Evolutionary conservation across 139 green algal species (phyloP).

Genomic region (Chlorella vulgaris): DNA sequence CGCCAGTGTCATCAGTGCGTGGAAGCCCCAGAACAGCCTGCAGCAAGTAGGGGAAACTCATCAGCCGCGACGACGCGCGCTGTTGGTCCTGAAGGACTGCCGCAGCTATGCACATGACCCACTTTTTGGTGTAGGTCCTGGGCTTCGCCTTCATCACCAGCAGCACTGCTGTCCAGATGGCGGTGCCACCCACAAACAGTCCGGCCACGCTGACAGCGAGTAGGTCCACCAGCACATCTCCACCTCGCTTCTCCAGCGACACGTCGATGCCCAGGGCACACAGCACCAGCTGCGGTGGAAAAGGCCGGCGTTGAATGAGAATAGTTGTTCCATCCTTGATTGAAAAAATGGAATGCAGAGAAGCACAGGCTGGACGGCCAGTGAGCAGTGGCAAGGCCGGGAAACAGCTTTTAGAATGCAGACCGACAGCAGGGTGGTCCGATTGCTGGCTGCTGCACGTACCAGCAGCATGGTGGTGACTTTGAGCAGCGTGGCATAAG

Average conservation of each 20-base stretch:
- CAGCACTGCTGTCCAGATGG: not conserved
- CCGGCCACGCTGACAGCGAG: slow-evolving; percentile 36
- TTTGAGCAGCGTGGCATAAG: slow-evolving; percentile 38
- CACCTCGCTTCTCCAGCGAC: slow-evolving; percentile 23
- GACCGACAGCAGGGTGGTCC: too few relatives aligned
- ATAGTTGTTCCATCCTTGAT: not conserved
- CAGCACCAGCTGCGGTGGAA: slow-evolving; percentile 35
- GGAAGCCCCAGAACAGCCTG: slow-evolving; percentile 2
- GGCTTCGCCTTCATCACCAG: not conserved
- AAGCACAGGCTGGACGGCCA: too few relatives aligned
- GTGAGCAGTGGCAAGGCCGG: too few relatives aligned
- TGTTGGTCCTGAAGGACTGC: too few relatives aligned
- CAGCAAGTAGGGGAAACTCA: not conserved
- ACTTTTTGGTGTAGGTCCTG: not conserved
- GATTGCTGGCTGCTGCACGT: too few relatives aligned
- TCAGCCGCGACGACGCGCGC: not conserved
- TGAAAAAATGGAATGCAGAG: too few relatives aligned
- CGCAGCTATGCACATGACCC: not conserved
- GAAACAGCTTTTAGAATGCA: too few relatives aligned
- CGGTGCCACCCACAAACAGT: slow-evolving; percentile 13
- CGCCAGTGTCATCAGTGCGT: not conserved
- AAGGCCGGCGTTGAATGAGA: not conserved
- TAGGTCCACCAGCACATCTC: not conserved
- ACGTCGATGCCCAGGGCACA: slow-evolving; percentile 35
- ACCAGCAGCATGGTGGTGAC: slow-evolving; percentile 41